Evolutionary conservation across 2,329 filamentous ascomycete genomes (phyloP), one percentile per base, ranked within the genome.

Genomic region (Dothistroma pini): DNA sequence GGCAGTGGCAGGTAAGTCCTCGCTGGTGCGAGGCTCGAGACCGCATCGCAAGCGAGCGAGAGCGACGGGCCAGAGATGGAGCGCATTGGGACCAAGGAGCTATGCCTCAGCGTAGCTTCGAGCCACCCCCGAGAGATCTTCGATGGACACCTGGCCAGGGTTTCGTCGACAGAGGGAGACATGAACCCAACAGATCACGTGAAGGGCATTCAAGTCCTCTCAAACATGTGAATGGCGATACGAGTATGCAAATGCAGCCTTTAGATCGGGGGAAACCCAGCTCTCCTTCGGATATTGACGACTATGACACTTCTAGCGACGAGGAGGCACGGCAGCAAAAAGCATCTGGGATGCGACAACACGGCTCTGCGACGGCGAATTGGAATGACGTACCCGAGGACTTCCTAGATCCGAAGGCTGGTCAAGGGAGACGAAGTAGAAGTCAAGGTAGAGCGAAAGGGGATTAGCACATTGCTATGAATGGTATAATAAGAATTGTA

Each of bases 1-100:
- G 93, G 93, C 83, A 82, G 50, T 99, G 95, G 95, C 92, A 97
- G 70, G 84, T 93, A 0, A 96, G 87, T 71, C 82, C 85, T 0
- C 86, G 85, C 66, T 99, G 95, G 89, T 65, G 90, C 2, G 86
- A 87, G 38, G 89, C 88, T 4, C 81, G 87, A 49, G 87, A 91
- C 10, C 72, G 69, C 2, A 58, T 75, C 2, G 70, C 67, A 6
- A 79, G 79, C 21, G 80, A 92, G 54, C 74, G 76, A 31, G 72
- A 71, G 47, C 74, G 77, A 51, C 71, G 75, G 32, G 72, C 75
- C 61, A 68, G 65, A 48, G 68, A 69, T 59, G 68, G 68, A 19
- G 60, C 58, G 4, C 29, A 50, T 8, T 66, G 64, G 66, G 61
- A 66, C 29, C 54, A 56, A 31, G 54, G 62, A 29, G 53, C 47